These are phyloP conservation scores for Tetraselmis chui DNA, from an alignment of 139 green algal species.

Conservation along the genomic window DNA sequence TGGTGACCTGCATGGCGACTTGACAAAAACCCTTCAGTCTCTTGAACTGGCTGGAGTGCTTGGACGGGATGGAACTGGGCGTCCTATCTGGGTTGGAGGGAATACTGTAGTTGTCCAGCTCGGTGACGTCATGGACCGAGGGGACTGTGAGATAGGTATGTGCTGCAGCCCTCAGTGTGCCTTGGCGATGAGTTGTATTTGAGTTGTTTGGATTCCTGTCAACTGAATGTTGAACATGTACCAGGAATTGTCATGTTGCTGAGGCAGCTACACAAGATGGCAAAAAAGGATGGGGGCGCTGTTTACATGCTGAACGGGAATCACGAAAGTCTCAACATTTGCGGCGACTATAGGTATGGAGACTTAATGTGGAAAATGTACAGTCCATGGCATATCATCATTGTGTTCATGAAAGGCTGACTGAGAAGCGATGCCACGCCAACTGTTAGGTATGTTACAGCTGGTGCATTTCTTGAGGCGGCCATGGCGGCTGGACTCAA, in stretches of 20 bases:
- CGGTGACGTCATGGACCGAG: conserved; percentile 84
- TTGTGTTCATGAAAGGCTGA: too few relatives aligned
- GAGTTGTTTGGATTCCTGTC: too few relatives aligned
- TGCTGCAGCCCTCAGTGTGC: neutral
- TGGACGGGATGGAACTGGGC: conserved; percentile 27
- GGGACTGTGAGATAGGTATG: conserved; percentile 79
- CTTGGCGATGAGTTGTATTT: too few relatives aligned
- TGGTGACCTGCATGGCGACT: conserved; percentile 85
- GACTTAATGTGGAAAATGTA: too few relatives aligned
- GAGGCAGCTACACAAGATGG: conserved; percentile 69
- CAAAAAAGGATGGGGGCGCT: conserved; percentile 60
- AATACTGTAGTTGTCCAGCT: conserved; percentile 85
- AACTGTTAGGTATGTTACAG: conserved; percentile 70
- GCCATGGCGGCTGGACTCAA: conserved; percentile 64
- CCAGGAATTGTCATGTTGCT: conserved; percentile 76
- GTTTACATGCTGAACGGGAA: conserved; percentile 93
- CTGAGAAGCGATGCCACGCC: too few relatives aligned
- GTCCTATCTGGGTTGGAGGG: conserved; percentile 60
- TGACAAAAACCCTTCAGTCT: conserved; percentile 66
- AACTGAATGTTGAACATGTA: neutral
- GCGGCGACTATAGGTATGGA: conserved; percentile 78
- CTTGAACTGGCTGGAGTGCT: conserved; percentile 67
- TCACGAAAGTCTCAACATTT: conserved; percentile 85
- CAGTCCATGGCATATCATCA: too few relatives aligned
- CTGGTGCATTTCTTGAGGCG: conserved; percentile 73